Conservation (phyloP, 768 basidiomycete species). For the Pulveroboletus sp. region DNA sequence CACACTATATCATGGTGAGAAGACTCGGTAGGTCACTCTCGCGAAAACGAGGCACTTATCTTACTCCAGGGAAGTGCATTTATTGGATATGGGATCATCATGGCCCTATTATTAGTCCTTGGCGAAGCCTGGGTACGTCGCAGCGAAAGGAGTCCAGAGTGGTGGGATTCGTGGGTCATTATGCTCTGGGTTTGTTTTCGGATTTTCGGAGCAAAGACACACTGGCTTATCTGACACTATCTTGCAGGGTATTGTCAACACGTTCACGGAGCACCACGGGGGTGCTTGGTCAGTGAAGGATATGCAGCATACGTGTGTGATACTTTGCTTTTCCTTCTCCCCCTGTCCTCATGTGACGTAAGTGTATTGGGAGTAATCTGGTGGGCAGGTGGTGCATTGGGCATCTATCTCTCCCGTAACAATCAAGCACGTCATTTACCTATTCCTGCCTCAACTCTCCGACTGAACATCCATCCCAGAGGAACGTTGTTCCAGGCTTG, state of each 20-base stretch:
- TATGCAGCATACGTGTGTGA: conserved; percentile 85
- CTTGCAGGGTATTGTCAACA: conserved; percentile 57
- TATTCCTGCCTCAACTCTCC: background rate
- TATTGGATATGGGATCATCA: conserved; percentile 78
- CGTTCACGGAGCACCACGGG: conserved; percentile 88
- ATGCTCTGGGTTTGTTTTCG: conserved; percentile 44
- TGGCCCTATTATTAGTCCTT: conserved; percentile 71
- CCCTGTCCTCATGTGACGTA: conserved; percentile 1
- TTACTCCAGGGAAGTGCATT: conserved; percentile 67
- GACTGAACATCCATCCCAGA: conserved; percentile 33
- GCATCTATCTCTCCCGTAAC: conserved; percentile 74
- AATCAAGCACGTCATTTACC: conserved; percentile 50
- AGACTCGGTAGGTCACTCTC: background rate
- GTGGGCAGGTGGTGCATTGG: conserved; percentile 92
- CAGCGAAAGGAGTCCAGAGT: conserved; percentile 73
- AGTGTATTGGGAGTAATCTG: conserved; percentile 55
- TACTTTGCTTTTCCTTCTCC: background rate
- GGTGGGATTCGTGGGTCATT: conserved; percentile 75
- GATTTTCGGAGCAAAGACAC: background rate
- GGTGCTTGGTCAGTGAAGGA: conserved; percentile 83
- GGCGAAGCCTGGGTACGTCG: conserved; percentile 76
- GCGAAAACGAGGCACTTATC: conserved; percentile 10
- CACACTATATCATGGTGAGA: conserved; percentile 75
- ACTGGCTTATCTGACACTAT: background rate
- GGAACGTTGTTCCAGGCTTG: conserved; percentile 74